These are phyloP conservation scores for Chernovozyma aurita DNA, from an alignment of 1,139 yeast genomes.

Conservation along the genomic window DNA sequence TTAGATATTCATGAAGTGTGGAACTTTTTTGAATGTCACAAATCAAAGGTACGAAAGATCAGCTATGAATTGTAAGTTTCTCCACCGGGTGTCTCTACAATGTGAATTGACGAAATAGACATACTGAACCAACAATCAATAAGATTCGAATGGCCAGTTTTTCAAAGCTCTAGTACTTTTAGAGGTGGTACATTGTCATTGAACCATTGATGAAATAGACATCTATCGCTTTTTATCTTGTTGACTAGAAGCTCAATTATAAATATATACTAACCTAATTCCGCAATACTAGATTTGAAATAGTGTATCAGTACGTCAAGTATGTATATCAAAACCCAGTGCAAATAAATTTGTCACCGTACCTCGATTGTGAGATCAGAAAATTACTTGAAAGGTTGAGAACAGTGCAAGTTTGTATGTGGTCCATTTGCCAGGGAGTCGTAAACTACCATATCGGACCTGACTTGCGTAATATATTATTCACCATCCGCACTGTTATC, in stretches of 20 bases:
- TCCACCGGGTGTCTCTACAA: too few species aligned
- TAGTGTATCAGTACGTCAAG: conserved; percentile 1
- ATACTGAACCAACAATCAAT: conserved; percentile 1
- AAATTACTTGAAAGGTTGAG: conserved; percentile 1
- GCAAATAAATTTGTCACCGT: not conserved
- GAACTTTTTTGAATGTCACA: conserved; percentile 1
- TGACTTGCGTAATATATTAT: not conserved
- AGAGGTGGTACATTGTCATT: too few species aligned
- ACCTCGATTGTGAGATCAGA: conserved; percentile 1
- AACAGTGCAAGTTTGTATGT: conserved; percentile 2
- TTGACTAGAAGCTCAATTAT: too few species aligned
- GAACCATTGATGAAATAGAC: too few species aligned
- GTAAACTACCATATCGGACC: not conserved
- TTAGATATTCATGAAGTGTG: conserved; percentile 3
- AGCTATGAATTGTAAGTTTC: not conserved
- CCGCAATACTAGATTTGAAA: conserved; percentile 4
- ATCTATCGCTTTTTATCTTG: too few species aligned
- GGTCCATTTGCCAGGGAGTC: not conserved
- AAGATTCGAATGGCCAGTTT: too few species aligned
- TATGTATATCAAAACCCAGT: not conserved
- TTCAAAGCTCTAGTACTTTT: too few species aligned
- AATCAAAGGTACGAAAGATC: not conserved
- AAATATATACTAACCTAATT: too few species aligned
- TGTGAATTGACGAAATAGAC: not conserved
- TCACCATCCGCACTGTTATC: conserved; percentile 3